Evolutionary conservation across 2,329 filamentous ascomycete species (phyloP), one percentile per base, ranked within the genome.

Genomic region (Amphichorda felina): DNA sequence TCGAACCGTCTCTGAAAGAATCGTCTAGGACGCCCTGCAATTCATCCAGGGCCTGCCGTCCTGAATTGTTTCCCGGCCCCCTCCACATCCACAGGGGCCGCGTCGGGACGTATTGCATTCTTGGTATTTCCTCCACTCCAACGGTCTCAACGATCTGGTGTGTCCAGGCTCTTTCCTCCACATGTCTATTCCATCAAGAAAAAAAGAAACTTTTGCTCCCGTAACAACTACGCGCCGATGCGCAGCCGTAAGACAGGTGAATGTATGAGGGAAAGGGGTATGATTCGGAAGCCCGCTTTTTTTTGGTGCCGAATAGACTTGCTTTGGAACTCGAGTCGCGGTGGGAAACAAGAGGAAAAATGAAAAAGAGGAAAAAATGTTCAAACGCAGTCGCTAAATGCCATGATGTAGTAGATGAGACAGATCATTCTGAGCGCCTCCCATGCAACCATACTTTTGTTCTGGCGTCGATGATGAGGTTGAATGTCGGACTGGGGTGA

Each of bases 341-440:
- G 14, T 17, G 33, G 8, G 21, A 24, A 35, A 33, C 5, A 21
- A 39, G 24, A 35, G 13, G 16, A 25, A 30, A 30, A 38, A 22
- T 15, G 30, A 24, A 15, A 34, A 33, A 30, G 15, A 10, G 16
- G 6, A 16, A 19, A 37, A 28, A 24, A 28, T 24, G 34, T 14
- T 17, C 25, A 34, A 54, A 50, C 50, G 40, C 49, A 56, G 45
- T 59, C 60, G 60, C 61, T 65, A 61, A 60, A 65, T 64, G 61
- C 62, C 56, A 57, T 57, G 54, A 61, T 50, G 48, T 57, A 53
- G 49, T 18, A 15, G 26, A 57, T 53, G 45, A 49, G 43, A 53
- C 40, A 49, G 43, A 44, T 54, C 55, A 55, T 53, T 58, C 50
- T 51, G 49, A 21, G 18, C 21, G 34, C 38, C 29, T 33, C 37